phyloP scores from a whole-genome alignment of 257 asterid genomes.

The Penstemon eatonii region DNA sequence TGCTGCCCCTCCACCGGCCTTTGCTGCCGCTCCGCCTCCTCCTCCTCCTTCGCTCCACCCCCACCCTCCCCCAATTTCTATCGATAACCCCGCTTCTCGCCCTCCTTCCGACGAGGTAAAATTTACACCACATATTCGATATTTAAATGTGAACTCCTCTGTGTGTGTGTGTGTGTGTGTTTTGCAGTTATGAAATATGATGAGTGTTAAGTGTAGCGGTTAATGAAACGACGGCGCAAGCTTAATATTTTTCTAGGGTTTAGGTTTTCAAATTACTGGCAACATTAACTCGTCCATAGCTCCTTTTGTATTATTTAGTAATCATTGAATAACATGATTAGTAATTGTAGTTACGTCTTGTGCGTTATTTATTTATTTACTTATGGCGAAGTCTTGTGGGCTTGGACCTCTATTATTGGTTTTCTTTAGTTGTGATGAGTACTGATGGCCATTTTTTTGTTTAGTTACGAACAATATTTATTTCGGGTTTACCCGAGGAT shows the following conservation, averaged over 20 bases:
- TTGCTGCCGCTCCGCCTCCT: slow-evolving; percentile 45
- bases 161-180: too few species aligned
- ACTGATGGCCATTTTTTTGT: not conserved
- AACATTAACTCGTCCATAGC: too few species aligned
- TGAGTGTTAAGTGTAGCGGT: too few species aligned
- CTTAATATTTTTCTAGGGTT: not conserved
- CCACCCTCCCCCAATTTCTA: slow-evolving; percentile 36
- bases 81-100: slow-evolving; percentile 40
- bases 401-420: not conserved
- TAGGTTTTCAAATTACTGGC: not conserved
- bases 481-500: slow-evolving; percentile 95
- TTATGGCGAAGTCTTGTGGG: not conserved
- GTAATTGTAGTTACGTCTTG: not conserved
- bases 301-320: not conserved
- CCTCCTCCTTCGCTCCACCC: slow-evolving; percentile 39
- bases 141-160: too few species aligned
- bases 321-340: not conserved
- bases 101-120: slow-evolving; percentile 37
- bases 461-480: slow-evolving; percentile 80
- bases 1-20: slow-evolving; percentile 48
- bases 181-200: too few species aligned
- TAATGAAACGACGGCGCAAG: too few species aligned
- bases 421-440: not conserved
- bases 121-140: too few species aligned
- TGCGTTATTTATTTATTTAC: not conserved